A percentile compares a stretch with the other conserved stretches of the same genome.
phyloP scores from a whole-genome alignment of 345 rosid species.

The Clarkia xantiana region DNA sequence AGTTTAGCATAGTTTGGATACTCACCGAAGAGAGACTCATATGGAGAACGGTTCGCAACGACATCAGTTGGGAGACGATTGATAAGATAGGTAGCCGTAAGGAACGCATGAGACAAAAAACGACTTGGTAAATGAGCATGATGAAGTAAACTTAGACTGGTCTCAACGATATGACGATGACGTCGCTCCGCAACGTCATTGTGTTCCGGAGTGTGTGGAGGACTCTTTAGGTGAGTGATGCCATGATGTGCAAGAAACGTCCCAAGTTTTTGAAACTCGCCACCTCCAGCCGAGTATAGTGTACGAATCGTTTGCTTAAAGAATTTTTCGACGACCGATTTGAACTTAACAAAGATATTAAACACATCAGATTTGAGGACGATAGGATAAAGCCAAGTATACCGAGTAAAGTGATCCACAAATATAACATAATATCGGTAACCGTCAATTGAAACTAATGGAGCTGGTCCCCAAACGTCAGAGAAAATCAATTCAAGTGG shows the following conservation, averaged over 20 bases:
- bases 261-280: background rate
- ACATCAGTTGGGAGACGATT: background rate
- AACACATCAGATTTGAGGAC: background rate
- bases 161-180: background rate
- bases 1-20: background rate
- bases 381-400: background rate
- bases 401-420: background rate
- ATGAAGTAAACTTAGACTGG: background rate
- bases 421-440: constrained; percentile 3
- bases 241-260: background rate
- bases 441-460: background rate
- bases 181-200: background rate
- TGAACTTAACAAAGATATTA: background rate
- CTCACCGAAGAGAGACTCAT: background rate
- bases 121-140: background rate
- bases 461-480: background rate
- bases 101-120: constrained; percentile 4
- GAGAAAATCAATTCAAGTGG: background rate
- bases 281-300: background rate
- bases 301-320: background rate
- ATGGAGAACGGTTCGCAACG: background rate
- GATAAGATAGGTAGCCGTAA: constrained; percentile 1
- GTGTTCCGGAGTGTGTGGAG: background rate
- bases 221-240: background rate
- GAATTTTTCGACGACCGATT: background rate